A percentile compares a stretch with the other conserved stretches of the same genome.
Evolutionary conservation across 2,329 filamentous ascomycete species (phyloP).

Genomic region (Dryadomyces quercus-mongolicae): DNA sequence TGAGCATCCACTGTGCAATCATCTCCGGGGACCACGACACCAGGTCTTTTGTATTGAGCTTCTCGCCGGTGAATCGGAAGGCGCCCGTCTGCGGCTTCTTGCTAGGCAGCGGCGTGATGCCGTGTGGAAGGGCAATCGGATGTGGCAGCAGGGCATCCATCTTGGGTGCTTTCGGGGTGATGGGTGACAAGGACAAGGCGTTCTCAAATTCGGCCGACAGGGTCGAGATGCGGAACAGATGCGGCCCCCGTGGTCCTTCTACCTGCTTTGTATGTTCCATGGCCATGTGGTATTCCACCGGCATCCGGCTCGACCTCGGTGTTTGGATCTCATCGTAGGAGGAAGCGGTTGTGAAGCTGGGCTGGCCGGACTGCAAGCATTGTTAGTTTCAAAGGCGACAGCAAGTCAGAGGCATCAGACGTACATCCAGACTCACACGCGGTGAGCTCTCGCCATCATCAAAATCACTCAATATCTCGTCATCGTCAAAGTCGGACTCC

Average conservation of each 20-base stretch:
- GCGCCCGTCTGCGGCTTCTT: constrained; percentile 30
- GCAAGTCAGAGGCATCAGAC: constrained; percentile 20
- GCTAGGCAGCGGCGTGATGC: constrained; percentile 24
- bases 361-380: constrained; percentile 47
- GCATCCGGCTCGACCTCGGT: constrained; percentile 53
- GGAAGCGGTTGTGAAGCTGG: constrained; percentile 75
- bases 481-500: constrained; percentile 64
- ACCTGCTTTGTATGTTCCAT: constrained; percentile 50
- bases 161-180: constrained; percentile 49
- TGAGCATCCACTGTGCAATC: constrained; percentile 78
- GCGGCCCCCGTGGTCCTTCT: constrained; percentile 72
- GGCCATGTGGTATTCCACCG: constrained; percentile 49
- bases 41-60: constrained; percentile 48
- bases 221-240: constrained; percentile 67
- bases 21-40: constrained; percentile 60
- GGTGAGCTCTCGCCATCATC: constrained; percentile 52
- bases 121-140: constrained; percentile 23
- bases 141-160: neutral
- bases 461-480: constrained; percentile 43
- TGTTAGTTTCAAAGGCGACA: too few relatives aligned
- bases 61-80: constrained; percentile 42
- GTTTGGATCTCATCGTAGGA: constrained; percentile 77
- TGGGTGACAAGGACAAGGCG: constrained; percentile 57
- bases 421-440: constrained; percentile 56
- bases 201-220: constrained; percentile 42